A percentile compares a stretch with the other conserved stretches of the same genome.
Evolutionary conservation across 2,329 filamentous ascomycete species (phyloP).

Genomic region (Alternaria dauci): DNA sequence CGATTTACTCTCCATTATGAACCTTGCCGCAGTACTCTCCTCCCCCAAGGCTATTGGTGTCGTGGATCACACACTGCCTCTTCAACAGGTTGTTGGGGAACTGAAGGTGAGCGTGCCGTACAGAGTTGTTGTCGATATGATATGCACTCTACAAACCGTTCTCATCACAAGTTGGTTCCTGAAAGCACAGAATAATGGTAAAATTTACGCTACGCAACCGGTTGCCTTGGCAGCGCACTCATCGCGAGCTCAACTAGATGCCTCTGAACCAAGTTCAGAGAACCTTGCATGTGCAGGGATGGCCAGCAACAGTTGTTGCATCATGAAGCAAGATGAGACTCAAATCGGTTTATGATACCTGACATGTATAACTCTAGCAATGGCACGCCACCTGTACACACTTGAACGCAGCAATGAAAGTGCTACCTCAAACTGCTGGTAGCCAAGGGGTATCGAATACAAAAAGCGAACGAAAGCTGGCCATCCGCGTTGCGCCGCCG

Average conservation of each 20-base stretch:
- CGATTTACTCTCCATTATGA: neutral
- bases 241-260: neutral
- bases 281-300: neutral
- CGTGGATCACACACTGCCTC: neutral
- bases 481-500: neutral
- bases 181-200: neutral
- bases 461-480: conserved; percentile 1
- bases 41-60: neutral
- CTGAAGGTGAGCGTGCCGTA: neutral
- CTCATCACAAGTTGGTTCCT: neutral
- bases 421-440: neutral
- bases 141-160: neutral
- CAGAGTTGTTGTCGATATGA: neutral
- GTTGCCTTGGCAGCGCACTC: neutral
- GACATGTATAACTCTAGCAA: neutral
- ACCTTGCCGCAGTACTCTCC: neutral
- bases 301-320: neutral
- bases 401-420: neutral
- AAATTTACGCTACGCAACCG: neutral
- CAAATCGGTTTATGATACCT: neutral
- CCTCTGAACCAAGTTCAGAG: neutral
- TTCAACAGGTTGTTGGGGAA: neutral
- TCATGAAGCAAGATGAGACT: neutral
- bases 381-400: neutral
- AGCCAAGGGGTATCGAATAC: conserved; percentile 4